These are phyloP conservation scores for Shiraia sp. DNA, from an alignment of 2,329 filamentous ascomycete species.

Conservation along the genomic window DNA sequence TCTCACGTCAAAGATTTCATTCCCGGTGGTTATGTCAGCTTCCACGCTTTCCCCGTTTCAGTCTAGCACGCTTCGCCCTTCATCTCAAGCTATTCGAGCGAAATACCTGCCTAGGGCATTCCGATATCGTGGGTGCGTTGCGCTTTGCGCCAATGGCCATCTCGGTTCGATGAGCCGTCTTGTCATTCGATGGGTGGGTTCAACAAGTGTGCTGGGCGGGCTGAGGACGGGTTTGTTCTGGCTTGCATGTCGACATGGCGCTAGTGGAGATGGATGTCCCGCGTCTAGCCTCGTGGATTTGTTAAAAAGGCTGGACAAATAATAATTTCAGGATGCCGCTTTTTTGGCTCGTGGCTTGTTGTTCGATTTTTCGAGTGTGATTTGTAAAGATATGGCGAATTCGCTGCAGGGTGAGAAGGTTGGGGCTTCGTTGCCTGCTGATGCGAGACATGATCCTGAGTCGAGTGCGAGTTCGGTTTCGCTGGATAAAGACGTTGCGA, in stretches of 20 bases:
- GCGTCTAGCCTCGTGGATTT: constrained; percentile 13
- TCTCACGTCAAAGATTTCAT: constrained; percentile 5
- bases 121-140: no score
- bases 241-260: constrained; percentile 8
- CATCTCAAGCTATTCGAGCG: background rate
- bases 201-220: no score
- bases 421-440: constrained; percentile 10
- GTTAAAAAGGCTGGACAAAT: constrained; percentile 10
- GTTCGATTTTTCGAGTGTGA: background rate
- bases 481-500: constrained; percentile 59
- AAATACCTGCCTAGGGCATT: no score
- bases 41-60: background rate
- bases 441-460: constrained; percentile 13
- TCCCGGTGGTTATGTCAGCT: constrained; percentile 1
- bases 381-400: constrained; percentile 2
- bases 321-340: background rate
- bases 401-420: constrained; percentile 15
- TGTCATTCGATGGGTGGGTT: background rate
- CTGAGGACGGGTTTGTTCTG: background rate
- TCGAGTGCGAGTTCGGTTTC: constrained; percentile 22
- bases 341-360: background rate
- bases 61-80: background rate
- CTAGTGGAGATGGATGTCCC: constrained; percentile 22
- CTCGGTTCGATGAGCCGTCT: background rate
- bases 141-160: no score